Percentiles rank a stretch among this genome's conserved stretches.
Evolutionary conservation across 257 asterid genomes (phyloP).

Genomic region (Haberlea rhodopensis): DNA sequence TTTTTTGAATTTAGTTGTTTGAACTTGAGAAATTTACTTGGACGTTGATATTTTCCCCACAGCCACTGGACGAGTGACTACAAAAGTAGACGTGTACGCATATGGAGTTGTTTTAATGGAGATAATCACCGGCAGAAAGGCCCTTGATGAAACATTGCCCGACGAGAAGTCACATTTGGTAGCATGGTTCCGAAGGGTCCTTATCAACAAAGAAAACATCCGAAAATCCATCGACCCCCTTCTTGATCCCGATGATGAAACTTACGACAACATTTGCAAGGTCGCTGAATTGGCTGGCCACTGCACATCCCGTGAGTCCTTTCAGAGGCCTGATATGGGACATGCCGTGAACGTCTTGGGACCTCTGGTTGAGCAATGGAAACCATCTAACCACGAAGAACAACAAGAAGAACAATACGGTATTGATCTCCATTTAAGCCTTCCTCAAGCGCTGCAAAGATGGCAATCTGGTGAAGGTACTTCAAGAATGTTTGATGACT

Average conservation of each 20-base stretch:
- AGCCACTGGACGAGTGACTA: slow-evolving; percentile 97
- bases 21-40: too few relatives aligned
- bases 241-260: slow-evolving; percentile 71
- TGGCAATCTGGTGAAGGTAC: slow-evolving; percentile 95
- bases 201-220: slow-evolving; percentile 72
- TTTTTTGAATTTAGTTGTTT: too few relatives aligned
- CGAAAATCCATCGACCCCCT: slow-evolving; percentile 62
- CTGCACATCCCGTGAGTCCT: slow-evolving; percentile 86
- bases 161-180: slow-evolving; percentile 87
- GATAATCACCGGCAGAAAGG: slow-evolving; percentile 78
- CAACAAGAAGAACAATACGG: slow-evolving; percentile 43
- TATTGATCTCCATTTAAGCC: slow-evolving; percentile 74
- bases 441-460: slow-evolving; percentile 80
- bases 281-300: slow-evolving; percentile 89
- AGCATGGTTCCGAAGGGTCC: slow-evolving; percentile 90
- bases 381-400: slow-evolving; percentile 59
- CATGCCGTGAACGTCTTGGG: slow-evolving; percentile 88
- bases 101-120: slow-evolving; percentile 92
- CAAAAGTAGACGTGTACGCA: slow-evolving; percentile 90
- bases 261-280: slow-evolving; percentile 76
- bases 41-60: slow-evolving; percentile 26
- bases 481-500: slow-evolving; percentile 84
- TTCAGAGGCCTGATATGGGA: slow-evolving; percentile 97
- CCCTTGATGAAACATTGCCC: slow-evolving; percentile 76
- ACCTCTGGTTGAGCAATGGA: slow-evolving; percentile 94